Base-by-base conservation (phyloP, 1,139 yeast species). In the Saccharomycopsis hybrid region DNA sequence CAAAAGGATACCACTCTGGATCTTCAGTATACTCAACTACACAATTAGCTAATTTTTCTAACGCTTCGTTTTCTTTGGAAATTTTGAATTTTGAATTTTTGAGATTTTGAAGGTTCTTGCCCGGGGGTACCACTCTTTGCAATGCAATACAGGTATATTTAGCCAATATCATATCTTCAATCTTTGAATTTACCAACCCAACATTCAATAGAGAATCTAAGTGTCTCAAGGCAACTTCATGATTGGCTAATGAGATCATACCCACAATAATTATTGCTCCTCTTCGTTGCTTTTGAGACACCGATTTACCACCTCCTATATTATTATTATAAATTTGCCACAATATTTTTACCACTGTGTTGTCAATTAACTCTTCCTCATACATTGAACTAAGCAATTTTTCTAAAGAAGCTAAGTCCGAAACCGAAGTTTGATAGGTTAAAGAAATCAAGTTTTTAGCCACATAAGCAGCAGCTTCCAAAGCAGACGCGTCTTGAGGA, bases 341-440 rank as follows among this genome's bases (percentile, higher is more conserved):
- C 33, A 92, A 71, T 2, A 85, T 82, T 46, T 74, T 73, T 9
- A 92, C 72, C 1, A 84, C 85, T 31, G 78, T 78, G n/a, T 76
- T 76, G 51, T 78, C 72, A 51, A 89, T 80, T 55, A 79, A 66
- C 13, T 71, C 70, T 7, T 70, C 74, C 47, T 75, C 76, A 66
- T 88, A 86, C 74, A 92, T 82, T 61, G 86, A 67, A 18, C 86
- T 78, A 30, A 92, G 66, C 31, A 92, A 70, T 58, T 85, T 84
- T 59, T 92, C 98, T 49, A 92, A 69, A 0, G 97, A 90, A 0
- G 96, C 95, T 54, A 92, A 71, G 65, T 92, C 97, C 0, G 96
- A 94, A 40, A 85, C 74, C 0, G 95, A 79, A 0, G 97, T 90
- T 35, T 78, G 75, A 52, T 74, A 74, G 0, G 97, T 89, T 45